Base-by-base conservation (phyloP, 129 eudicot species). In the Oenanthe sinensis region DNA sequence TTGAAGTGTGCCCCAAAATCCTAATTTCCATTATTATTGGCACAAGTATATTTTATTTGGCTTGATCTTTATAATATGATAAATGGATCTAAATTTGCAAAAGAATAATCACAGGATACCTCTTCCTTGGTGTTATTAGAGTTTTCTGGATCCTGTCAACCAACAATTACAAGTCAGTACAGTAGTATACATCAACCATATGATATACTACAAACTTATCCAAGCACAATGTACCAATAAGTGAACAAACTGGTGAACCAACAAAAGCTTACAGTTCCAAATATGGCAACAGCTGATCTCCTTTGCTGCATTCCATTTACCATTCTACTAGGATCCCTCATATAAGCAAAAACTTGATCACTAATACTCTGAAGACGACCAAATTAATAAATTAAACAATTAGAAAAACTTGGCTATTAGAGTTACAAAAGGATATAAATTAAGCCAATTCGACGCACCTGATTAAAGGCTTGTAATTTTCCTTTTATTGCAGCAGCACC, bases 281-380 rank as follows among this genome's bases (percentile, higher is more conserved):
- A 92, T 79, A 90, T 84, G 45, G 92, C 83, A 68, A 95, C 80
- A 77, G 83, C 86, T 22, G 93, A 90, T 84, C 87, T 90, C 78
- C 86, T 95, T 85, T 82, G 97, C 80, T 85, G 98, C 96, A 91
- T 95, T 78, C 91, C 90, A 79, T 85, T 91, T 14, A 88, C 81
- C 98, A 95, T 91, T 84, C 90, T 95, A 86, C 89, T 88, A 40
- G 98, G 97, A 83, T 95, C 98, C 85, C 98, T 90, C 97, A 95
- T 88, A 81, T 91, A 90, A 39, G 88, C 78, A 30, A 94, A 91
- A 43, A 95, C 98, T 90, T 95, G 98, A 74, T 90, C 89, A 62
- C 98, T 95, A 52, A 95, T 87, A 85, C 86, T 87, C 97, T 95
- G 84, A 16, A 84, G 50, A 69, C 80, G 24, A 50, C 43, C 20